Conservation (phyloP, 2,329 filamentous ascomycete species). For the Ophiostoma sp. region DNA sequence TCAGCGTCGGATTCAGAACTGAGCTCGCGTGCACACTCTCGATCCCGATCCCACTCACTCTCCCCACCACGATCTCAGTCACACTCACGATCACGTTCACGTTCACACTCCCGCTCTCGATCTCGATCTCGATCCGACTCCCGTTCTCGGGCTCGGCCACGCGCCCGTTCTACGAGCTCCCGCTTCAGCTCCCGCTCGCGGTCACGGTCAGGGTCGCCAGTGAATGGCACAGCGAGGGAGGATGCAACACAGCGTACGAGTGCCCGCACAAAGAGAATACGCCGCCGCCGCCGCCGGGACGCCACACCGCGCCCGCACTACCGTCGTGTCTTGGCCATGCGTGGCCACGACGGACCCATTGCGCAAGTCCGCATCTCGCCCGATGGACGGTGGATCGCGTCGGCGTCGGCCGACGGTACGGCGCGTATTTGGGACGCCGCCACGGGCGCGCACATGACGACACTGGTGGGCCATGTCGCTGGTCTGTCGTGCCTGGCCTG, state of each 20-base stretch:
- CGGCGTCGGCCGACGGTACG: conserved; percentile 83
- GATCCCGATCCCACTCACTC: background rate
- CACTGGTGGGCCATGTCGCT: conserved; percentile 88
- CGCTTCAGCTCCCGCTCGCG: background rate
- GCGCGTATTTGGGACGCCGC: conserved; percentile 86
- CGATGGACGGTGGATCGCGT: conserved; percentile 85
- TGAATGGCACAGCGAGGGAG: background rate
- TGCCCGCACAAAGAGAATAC: conserved; percentile 8
- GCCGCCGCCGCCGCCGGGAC: conserved; percentile 36
- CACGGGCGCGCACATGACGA: conserved; percentile 79
- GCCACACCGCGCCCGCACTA: conserved; percentile 64
- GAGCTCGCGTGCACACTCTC: background rate
- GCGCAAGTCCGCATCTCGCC: conserved; percentile 89
- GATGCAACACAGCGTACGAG: background rate
- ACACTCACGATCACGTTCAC: background rate
- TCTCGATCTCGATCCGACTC: conserved; percentile 34
- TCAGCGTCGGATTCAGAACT: background rate
- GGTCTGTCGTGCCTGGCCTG: conserved; percentile 93
- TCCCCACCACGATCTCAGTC: background rate
- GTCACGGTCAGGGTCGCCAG: conserved; percentile 38
- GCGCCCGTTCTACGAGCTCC: conserved; percentile 4
- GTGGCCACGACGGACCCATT: conserved; percentile 76
- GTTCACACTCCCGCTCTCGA: background rate
- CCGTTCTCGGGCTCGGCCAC: conserved; percentile 24
- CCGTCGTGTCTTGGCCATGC: conserved; percentile 67